These are phyloP conservation scores for Physcomitrium patens DNA, from an alignment of 225 moss, liverwort and hornwort genomes.

Conservation along the genomic window DNA sequence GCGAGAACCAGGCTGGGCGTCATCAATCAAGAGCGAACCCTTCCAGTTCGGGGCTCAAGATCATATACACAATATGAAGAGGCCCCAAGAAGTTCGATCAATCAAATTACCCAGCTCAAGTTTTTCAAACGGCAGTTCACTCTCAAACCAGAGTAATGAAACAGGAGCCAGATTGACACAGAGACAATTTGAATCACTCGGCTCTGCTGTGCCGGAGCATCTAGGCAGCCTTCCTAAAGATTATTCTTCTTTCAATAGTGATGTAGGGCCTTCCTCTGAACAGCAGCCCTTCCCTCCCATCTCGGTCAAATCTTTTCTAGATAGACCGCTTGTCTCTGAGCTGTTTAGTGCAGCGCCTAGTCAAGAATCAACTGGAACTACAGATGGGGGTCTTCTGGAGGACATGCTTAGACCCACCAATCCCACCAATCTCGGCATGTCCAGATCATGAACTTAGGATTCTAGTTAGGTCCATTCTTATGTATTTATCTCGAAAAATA, in stretches of 20 bases:
- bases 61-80: background rate
- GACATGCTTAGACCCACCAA: constrained; percentile 10
- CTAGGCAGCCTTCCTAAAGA: background rate
- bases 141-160: background rate
- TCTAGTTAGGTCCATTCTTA: no score
- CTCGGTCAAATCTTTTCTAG: no score
- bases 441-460: no score
- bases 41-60: background rate
- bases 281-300: no score
- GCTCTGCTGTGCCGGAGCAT: background rate
- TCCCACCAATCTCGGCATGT: background rate
- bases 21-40: background rate
- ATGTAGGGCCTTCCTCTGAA: background rate
- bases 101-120: background rate
- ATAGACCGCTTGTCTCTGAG: no score
- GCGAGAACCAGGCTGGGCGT: background rate
- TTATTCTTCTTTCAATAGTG: background rate
- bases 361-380: constrained; percentile 1
- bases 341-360: background rate
- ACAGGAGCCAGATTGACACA: background rate
- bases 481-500: no score
- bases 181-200: background rate
- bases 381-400: constrained; percentile 16
- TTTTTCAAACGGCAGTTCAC: background rate
- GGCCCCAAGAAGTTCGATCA: background rate